Base-by-base conservation (phyloP, 75 land plant genomes). In the Cupressus sempervirens region DNA sequence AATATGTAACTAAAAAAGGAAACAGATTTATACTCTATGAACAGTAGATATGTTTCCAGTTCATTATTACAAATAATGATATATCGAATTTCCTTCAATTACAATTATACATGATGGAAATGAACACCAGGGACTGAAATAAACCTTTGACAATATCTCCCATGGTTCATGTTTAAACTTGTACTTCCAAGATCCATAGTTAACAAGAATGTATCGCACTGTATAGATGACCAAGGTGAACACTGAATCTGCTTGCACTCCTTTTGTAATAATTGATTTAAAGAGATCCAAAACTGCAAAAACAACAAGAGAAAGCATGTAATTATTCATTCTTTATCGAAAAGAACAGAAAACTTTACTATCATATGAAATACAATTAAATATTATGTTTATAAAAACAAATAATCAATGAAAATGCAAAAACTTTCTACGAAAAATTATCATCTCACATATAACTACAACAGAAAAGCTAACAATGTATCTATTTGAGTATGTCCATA, bases 161-260 rank as follows among this genome's bases (percentile, higher is more conserved):
- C 98, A 98, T 12, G 94, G 93, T 83, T 84, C 90, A 89, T 90
- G 82, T 85, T 87, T 92, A 75, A 86, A 85, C 76, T 91, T 93
- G 89, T 92, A 98, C 70, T 93, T 98, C 99, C 98, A 98, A 48
- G 88, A 88, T 81, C 90, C 91, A 88, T 98, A 95, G 86, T 93
- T 96, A 70, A 98, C 92, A 52, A 96, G 88, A 50, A 96, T 82
- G 88, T 90, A 93, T 76, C 94, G 94, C 7, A 96, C 88, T 23
- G 85, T 84, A 82, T 91, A 91, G 41, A 92, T 86, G 76, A 93
- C 87, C 75, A 96, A 88, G 8, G 94, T 81, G 16, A 86, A 77
- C 41, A 96, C 86, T 80, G 48, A 40, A 56, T 93, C 92, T 82
- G 88, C 43, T 45, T 92, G 91, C 13, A 89, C 73, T 70, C 98